phyloP scores from a whole-genome alignment of 83 land plant species.

The Thuja plicata region DNA sequence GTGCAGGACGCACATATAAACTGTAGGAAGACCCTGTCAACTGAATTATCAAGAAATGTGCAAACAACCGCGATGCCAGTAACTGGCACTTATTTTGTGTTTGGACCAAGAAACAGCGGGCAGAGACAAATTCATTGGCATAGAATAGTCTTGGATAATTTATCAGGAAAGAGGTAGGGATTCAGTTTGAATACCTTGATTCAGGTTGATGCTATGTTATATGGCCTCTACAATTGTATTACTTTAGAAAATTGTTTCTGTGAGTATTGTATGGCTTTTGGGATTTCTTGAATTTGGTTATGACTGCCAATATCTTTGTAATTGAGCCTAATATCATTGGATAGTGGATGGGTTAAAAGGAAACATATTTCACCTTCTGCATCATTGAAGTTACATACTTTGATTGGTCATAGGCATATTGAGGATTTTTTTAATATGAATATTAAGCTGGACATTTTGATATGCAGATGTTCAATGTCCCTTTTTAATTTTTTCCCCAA shows the following conservation, averaged over 20 bases:
- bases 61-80: not conserved
- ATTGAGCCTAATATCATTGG: not conserved
- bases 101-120: not conserved
- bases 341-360: not conserved
- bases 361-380: not conserved
- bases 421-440: not conserved
- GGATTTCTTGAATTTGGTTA: not conserved
- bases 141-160: not conserved
- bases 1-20: not conserved
- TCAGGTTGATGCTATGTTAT: not conserved
- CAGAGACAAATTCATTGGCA: conserved; percentile 2
- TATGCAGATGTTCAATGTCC: not conserved
- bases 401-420: not conserved
- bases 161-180: conserved; percentile 7
- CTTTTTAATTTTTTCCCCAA: not conserved
- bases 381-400: not conserved
- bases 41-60: not conserved
- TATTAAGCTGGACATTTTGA: not conserved
- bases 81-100: not conserved
- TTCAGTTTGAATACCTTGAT: not conserved
- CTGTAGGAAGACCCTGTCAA: not conserved
- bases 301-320: not conserved
- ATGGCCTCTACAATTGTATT: not conserved
- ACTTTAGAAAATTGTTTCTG: not conserved
- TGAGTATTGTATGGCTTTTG: not conserved